Conservation (phyloP, 495 filamentous ascomycete species). For the Cercophora scortea region DNA sequence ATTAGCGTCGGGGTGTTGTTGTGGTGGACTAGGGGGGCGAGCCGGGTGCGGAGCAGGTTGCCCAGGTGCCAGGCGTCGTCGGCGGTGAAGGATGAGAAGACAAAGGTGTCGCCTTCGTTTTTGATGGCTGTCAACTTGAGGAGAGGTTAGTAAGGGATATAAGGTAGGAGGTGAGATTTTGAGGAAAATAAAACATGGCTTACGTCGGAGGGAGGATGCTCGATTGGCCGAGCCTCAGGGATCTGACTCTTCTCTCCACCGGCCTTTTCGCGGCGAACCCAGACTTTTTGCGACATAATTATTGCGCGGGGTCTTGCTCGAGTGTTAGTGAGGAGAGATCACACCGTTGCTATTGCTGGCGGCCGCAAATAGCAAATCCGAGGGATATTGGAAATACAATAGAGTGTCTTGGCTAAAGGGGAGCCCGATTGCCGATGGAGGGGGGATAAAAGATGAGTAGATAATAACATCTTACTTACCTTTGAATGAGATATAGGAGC, state of each 20-base stretch:
- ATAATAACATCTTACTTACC: no score
- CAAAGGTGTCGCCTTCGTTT: slow-evolving; percentile 23
- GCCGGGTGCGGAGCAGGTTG: slow-evolving; percentile 51
- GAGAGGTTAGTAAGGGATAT: not conserved
- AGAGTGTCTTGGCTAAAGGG: not conserved
- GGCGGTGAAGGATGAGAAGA: slow-evolving; percentile 56
- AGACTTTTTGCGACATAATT: not conserved
- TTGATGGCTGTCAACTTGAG: slow-evolving; percentile 1
- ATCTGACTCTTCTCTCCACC: not conserved
- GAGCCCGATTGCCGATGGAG: not conserved
- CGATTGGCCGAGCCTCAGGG: not conserved
- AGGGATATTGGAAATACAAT: no score
- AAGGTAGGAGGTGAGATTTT: not conserved
- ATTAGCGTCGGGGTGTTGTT: slow-evolving; percentile 46
- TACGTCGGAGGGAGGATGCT: not conserved
- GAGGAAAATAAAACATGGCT: not conserved
- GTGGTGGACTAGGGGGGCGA: slow-evolving; percentile 41
- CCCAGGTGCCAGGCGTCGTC: slow-evolving; percentile 62
- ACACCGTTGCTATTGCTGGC: not conserved
- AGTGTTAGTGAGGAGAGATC: not conserved
- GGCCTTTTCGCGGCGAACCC: not conserved
- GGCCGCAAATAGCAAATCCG: not conserved
- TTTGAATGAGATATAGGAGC: no score
- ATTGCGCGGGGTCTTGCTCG: not conserved
- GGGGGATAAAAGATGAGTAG: no score